These are phyloP conservation scores for Ophiostoma novo-ulmi DNA, from an alignment of 2,329 filamentous ascomycete genomes.

Conservation along the genomic window DNA sequence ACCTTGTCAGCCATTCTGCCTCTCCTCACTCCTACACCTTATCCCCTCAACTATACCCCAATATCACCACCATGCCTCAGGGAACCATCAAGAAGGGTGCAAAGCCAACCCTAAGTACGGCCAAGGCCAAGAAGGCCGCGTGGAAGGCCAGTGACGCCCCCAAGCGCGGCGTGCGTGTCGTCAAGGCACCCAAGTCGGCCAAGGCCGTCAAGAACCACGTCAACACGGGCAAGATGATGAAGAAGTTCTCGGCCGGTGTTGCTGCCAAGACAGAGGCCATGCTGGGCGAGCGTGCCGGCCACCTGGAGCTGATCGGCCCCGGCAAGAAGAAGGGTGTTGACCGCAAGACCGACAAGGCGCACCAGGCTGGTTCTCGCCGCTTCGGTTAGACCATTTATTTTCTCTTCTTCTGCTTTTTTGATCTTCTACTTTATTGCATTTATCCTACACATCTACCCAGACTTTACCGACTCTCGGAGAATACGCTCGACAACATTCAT, in stretches of 20 bases:
- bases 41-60: neutral
- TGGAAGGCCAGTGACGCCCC: slow-evolving; percentile 33
- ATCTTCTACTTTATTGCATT: neutral
- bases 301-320: slow-evolving; percentile 55
- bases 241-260: slow-evolving; percentile 52
- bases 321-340: slow-evolving; percentile 42
- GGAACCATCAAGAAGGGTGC: slow-evolving; percentile 48
- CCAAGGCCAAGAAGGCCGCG: slow-evolving; percentile 38
- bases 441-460: neutral
- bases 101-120: slow-evolving; percentile 31
- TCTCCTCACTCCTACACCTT: neutral
- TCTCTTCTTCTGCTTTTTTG: neutral
- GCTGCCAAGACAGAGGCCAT: slow-evolving; percentile 52
- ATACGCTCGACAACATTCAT: slow-evolving; percentile 59
- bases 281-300: slow-evolving; percentile 54
- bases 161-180: slow-evolving; percentile 42
- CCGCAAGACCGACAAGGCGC: slow-evolving; percentile 26
- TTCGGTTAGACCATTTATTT: slow-evolving; percentile 44
- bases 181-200: slow-evolving; percentile 44
- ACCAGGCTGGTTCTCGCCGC: slow-evolving; percentile 49
- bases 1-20: neutral
- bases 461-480: slow-evolving; percentile 36
- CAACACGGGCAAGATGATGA: slow-evolving; percentile 48
- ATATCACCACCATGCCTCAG: slow-evolving; percentile 46
- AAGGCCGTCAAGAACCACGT: slow-evolving; percentile 35